Evolutionary conservation across 345 rosid species (phyloP).

Genomic region (Citrus australasica): DNA sequence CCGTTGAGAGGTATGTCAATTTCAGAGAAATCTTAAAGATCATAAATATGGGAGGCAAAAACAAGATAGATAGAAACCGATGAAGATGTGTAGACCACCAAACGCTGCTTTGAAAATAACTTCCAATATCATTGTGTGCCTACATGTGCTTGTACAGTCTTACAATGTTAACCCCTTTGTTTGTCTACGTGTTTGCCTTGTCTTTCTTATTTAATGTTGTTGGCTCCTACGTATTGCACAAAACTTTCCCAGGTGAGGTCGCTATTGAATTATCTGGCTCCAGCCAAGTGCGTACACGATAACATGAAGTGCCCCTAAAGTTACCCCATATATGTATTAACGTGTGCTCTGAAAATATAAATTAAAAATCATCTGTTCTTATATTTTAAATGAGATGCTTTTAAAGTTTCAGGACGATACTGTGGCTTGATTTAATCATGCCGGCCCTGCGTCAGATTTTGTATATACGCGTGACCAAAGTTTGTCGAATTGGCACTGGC

Average conservation of each 20-base stretch:
- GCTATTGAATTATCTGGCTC: background rate
- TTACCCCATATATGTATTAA: background rate
- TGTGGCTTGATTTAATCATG: too few relatives aligned
- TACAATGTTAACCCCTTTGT: background rate
- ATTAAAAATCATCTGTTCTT: too few relatives aligned
- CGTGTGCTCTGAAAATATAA: background rate
- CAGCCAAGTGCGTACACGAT: rapidly evolving
- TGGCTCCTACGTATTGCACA: background rate
- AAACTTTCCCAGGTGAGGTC: background rate
- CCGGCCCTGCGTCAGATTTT: too few relatives aligned
- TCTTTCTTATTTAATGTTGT: slow-evolving; percentile 8
- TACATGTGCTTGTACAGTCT: slow-evolving; percentile 9
- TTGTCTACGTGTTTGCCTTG: slow-evolving; percentile 11
- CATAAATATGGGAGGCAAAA: background rate
- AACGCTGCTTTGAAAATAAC: slow-evolving; percentile 13
- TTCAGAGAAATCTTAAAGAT: background rate
- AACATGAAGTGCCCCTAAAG: background rate
- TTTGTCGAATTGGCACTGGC: too few relatives aligned
- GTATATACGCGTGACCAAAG: too few relatives aligned
- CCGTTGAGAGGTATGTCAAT: background rate
- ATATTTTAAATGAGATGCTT: too few relatives aligned
- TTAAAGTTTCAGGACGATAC: too few relatives aligned
- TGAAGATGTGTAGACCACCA: slow-evolving; percentile 10
- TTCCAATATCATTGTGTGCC: slow-evolving; percentile 9
- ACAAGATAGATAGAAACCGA: background rate